Evolutionary conservation across 345 rosid genomes (phyloP), one percentile per base, ranked within the genome.

Genomic region (Ricinus communis): DNA sequence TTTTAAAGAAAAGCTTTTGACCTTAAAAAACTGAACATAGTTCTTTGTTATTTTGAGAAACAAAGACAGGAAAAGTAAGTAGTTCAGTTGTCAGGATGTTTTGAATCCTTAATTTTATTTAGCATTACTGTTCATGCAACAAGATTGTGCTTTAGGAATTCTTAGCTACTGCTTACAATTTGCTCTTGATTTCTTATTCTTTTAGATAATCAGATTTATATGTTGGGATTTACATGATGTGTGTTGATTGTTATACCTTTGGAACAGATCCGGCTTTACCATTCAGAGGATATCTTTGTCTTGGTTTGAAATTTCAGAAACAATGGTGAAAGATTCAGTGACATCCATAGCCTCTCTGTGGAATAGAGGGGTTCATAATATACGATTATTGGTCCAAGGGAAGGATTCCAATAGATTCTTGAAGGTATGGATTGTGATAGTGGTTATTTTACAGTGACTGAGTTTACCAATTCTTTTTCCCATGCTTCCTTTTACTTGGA

Each of bases 381-480:
- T 83, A 19, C 80, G 69, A 75, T 71, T 74, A 28, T 75, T 91
- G 76, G 90, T 83, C 65, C 79, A 67, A 76, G 97, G 94, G 79
- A 85, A 77, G 74, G 88, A 86, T 65, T 90, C 96, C 94, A 75
- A 55, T 59, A 78, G 73, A 68, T 86, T 89, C 87, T 76, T 86
- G 59, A 84, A 82, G 97, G 90, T 89, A 83, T n/a, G 50, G 43
- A 71, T 71, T 64, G 12, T 43, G 46, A 46, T 12, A 2, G 1
- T 12, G 31, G n/a, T 58, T 57, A 43, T 65, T 75, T 51, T 56
- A 43, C 25, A 10, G 43, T 36, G 65, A 64, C 0, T 22, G 49
- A 18, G 66, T 74, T 65, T 31, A 31, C 38, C 13, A 19, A 33
- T 68, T 33, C 51, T 7, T 21, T 8, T 13, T 46, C 31, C 8